Conservation (phyloP, 768 basidiomycete species). For the Fistulinella prunicolor region DNA sequence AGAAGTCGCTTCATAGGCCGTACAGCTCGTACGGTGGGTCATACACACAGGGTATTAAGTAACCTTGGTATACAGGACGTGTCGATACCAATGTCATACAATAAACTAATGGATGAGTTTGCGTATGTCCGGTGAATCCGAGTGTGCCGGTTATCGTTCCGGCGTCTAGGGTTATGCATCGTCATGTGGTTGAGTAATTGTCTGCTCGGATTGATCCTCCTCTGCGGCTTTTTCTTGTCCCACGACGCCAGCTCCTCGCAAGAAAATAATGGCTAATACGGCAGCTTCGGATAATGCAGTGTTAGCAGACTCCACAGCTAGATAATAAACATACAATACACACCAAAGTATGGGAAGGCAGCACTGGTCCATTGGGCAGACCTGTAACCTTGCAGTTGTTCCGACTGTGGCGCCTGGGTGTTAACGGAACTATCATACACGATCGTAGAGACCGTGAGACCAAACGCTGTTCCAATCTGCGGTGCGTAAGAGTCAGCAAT, state of each 20-base stretch:
- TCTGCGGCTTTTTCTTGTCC: conserved; percentile 23
- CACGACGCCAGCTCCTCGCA: conserved; percentile 41
- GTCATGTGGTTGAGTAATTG: conserved; percentile 12
- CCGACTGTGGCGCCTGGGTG: conserved; percentile 8
- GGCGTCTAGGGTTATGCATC: conserved; percentile 5
- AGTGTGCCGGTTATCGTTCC: background rate
- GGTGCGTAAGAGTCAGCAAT: background rate
- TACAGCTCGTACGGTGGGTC: conserved; percentile 11
- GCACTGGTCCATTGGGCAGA: conserved; percentile 65
- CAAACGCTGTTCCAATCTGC: conserved; percentile 67
- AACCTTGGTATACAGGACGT: background rate
- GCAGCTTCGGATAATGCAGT: conserved; percentile 17
- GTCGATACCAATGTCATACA: background rate
- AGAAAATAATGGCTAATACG: conserved; percentile 36
- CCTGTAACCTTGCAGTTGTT: conserved; percentile 51
- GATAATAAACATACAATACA: background rate
- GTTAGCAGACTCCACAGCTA: too few relatives aligned
- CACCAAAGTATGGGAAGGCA: conserved; percentile 60
- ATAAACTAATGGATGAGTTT: background rate
- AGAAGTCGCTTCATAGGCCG: conserved; percentile 1
- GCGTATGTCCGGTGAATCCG: background rate
- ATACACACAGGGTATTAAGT: background rate
- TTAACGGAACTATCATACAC: conserved; percentile 57
- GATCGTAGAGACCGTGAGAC: conserved; percentile 69
- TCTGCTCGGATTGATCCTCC: conserved; percentile 21